Evolutionary conservation across 805 yeast species (phyloP), one percentile per base, ranked within the genome.

Genomic region (Hanseniaspora singularis): DNA sequence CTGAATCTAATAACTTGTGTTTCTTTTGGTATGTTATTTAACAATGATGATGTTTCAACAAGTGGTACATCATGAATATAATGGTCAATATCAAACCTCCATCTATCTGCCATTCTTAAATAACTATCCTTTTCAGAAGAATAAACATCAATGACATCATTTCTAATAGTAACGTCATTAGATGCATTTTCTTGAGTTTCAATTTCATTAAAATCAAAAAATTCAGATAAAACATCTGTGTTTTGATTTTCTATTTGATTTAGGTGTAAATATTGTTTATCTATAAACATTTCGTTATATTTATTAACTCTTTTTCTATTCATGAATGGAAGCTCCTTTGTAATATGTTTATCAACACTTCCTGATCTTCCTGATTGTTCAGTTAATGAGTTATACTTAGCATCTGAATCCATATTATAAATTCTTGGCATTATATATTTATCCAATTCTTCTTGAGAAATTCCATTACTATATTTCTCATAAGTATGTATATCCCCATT

Each of bases 1-100:
- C 96, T 95, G 64, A 88, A 88, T 50, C 96, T 69, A 26, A 89
- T 83, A 1, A 83, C 79, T 63, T 88, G 96, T 1, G 96, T 87
- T 43, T 79, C 89, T 46, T 80, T 80, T 12, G 86, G 75, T 34
- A 88, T 85, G 52, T 81, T 81, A 58, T 88, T 88, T 55, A 88
- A 69, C 47, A 74, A 72, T 0, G 95, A 78, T 0, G 96, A 96
- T 61, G 86, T 95, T 50, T 74, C 71, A 50, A 78, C 70, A 48
- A 84, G 69, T 30, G 81, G 81, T 56, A 62, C 66, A 49, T 65
- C 65, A 44, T 59, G 57, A 8, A 65, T 65, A 40, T 60, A 55
- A 36, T 56, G 73, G 50, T 82, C 88, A 33, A 69, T 63, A 59
- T 81, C 88, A 57, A 73, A 79, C 55, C 67, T 75, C 82, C 82